phyloP scores from a whole-genome alignment of 257 asterid species.

The Salvia miltiorrhiza region DNA sequence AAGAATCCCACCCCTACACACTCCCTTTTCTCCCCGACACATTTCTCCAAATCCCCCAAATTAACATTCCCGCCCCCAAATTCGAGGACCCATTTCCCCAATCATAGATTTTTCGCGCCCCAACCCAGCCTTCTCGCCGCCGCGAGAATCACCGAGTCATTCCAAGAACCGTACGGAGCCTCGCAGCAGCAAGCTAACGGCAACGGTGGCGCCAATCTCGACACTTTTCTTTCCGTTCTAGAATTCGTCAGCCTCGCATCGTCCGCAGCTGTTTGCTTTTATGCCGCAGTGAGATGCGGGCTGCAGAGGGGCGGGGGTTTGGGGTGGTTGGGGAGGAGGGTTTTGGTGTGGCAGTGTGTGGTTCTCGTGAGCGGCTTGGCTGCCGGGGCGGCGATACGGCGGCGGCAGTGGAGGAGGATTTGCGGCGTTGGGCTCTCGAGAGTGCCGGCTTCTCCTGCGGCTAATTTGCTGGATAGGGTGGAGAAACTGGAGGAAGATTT shows the following conservation, averaged over 20 bases:
- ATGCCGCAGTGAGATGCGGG: slow-evolving; percentile 44
- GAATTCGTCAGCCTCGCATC: slow-evolving; percentile 73
- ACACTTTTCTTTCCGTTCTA: slow-evolving; percentile 56
- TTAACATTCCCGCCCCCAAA: slow-evolving; percentile 10
- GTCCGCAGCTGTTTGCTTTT: slow-evolving; percentile 45
- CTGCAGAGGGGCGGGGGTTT: slow-evolving; percentile 31
- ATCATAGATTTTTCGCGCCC: slow-evolving; percentile 18
- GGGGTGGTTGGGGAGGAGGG: slow-evolving; percentile 43
- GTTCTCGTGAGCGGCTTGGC: slow-evolving; percentile 56
- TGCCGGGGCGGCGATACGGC: slow-evolving; percentile 68
- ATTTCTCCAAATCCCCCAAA: slow-evolving; percentile 27
- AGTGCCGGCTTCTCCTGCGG: too few species aligned
- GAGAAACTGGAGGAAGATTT: slow-evolving; percentile 83
- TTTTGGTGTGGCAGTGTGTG: slow-evolving; percentile 67
- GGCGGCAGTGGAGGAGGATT: slow-evolving; percentile 85
- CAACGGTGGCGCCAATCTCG: slow-evolving; percentile 40
- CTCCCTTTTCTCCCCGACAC: slow-evolving; percentile 18
- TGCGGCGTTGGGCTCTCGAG: slow-evolving; percentile 46
- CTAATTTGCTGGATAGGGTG: slow-evolving; percentile 69
- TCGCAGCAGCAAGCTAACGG: slow-evolving; percentile 12
- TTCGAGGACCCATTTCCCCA: slow-evolving; percentile 33
- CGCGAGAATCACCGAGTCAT: slow-evolving; percentile 32
- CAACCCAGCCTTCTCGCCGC: slow-evolving; percentile 23
- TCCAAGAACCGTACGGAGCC: slow-evolving; percentile 33
- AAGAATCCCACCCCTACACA: slow-evolving; percentile 23